phyloP scores from a whole-genome alignment of 495 filamentous ascomycete species.

The Cairneyella variabilis region DNA sequence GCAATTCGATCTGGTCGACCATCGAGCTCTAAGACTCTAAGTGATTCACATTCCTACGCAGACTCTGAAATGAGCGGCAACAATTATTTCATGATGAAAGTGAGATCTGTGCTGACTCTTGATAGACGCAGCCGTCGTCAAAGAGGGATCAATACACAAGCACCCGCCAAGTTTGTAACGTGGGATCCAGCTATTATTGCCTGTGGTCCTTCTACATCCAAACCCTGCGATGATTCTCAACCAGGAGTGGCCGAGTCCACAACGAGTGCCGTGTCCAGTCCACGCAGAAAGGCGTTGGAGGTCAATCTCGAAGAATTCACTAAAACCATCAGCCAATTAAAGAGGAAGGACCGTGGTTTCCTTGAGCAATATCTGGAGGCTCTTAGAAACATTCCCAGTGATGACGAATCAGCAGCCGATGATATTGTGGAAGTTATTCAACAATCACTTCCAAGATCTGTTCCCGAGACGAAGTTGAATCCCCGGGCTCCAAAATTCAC shows the following conservation, averaged over 20 bases:
- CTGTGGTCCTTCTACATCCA: no score
- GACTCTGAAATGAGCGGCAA: not conserved
- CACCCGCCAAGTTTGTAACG: constrained; percentile 14
- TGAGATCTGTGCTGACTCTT: not conserved
- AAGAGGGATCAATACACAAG: not conserved
- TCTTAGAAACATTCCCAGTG: constrained; percentile 9
- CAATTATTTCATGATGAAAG: not conserved
- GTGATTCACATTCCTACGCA: not conserved
- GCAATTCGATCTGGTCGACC: no score
- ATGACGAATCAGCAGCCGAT: not conserved
- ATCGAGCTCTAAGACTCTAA: no score
- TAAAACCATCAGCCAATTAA: constrained; percentile 12
- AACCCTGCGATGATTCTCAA: no score
- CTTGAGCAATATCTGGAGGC: not conserved
- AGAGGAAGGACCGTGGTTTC: constrained; percentile 8
- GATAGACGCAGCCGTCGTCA: not conserved
- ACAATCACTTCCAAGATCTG: not conserved
- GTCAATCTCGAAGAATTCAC: constrained; percentile 1
- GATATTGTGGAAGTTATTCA: not conserved
- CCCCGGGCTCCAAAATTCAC: constrained; percentile 14
- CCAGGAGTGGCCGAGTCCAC: no score
- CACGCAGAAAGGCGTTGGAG: no score
- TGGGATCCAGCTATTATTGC: constrained; percentile 23
- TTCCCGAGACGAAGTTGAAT: constrained; percentile 2
- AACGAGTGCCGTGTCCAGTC: no score